Percentiles rank a stretch among this genome's conserved stretches.
These are phyloP conservation scores for Eimeria sp. DNA, from an alignment of 169 alveolate species.

Conservation along the genomic window DNA sequence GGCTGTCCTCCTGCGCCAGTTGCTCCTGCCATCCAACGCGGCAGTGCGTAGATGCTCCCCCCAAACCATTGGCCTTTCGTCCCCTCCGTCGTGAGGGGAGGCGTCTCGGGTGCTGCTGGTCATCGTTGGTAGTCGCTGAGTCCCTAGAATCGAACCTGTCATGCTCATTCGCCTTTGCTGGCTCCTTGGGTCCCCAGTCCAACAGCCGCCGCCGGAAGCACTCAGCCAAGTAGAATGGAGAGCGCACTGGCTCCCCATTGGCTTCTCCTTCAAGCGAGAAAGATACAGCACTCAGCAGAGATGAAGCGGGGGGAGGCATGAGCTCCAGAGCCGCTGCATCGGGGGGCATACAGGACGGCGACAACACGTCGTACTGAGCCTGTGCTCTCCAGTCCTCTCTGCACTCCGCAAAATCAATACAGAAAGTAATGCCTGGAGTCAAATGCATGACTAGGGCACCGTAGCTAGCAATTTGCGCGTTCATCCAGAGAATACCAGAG, in stretches of 20 bases:
- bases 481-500: background rate
- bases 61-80: conserved; percentile 7
- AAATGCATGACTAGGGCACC: background rate
- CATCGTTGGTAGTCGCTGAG: background rate
- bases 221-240: conserved; percentile 74
- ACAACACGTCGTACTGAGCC: conserved; percentile 78
- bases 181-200: conserved; percentile 50
- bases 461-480: background rate
- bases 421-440: background rate
- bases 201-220: conserved; percentile 64
- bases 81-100: conserved; percentile 38
- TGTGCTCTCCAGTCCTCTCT: conserved; percentile 68
- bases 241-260: conserved; percentile 72
- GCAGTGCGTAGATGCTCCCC: conserved; percentile 32
- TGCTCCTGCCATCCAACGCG: conserved; percentile 79
- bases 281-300: conserved; percentile 61
- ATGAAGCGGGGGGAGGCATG: conserved; percentile 76
- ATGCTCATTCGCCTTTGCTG: background rate
- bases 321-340: conserved; percentile 82
- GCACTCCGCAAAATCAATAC: background rate
- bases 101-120: conserved; percentile 41
- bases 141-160: conserved; percentile 10
- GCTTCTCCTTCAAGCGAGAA: conserved; percentile 14
- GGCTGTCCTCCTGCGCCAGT: conserved; percentile 67
- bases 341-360: conserved; percentile 74